Conservation (phyloP, 345 rosid species). For the Toxicodendron radicans region DNA sequence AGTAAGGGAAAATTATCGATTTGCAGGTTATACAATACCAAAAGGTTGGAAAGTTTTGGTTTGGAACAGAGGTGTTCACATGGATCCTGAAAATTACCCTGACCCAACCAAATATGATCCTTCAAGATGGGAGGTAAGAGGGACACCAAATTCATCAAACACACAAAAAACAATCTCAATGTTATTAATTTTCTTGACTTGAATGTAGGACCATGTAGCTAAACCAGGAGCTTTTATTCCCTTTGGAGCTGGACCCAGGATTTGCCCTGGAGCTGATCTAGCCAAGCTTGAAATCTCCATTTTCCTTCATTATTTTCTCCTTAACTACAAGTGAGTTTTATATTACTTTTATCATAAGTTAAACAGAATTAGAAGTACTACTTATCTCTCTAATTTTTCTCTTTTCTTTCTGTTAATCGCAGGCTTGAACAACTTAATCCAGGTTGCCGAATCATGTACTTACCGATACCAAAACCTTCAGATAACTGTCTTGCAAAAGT, state of each 20-base stretch:
- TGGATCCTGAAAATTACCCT: conserved; percentile 38
- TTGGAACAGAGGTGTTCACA: conserved; percentile 48
- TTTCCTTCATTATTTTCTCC: conserved; percentile 50
- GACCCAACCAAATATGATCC: conserved; percentile 44
- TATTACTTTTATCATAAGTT: not conserved
- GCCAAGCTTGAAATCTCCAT: conserved; percentile 54
- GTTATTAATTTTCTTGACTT: not conserved
- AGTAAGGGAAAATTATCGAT: not conserved
- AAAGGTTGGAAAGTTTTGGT: conserved; percentile 61
- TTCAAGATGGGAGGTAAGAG: conserved; percentile 52
- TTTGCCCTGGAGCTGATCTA: conserved; percentile 53
- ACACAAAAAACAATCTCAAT: too few species aligned
- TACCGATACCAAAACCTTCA: not conserved
- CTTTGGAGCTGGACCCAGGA: conserved; percentile 49
- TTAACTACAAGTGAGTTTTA: conserved; percentile 36
- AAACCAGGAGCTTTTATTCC: conserved; percentile 55
- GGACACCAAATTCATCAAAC: too few species aligned
- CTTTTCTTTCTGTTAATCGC: not conserved
- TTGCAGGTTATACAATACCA: conserved; percentile 45
- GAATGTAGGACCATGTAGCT: conserved; percentile 27
- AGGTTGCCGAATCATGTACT: not conserved
- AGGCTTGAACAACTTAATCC: conserved; percentile 22
- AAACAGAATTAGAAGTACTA: too few species aligned
- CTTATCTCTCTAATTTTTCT: too few species aligned
- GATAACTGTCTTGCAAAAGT: conserved; percentile 10